Conservation (phyloP, 306 rosid species). For the Cyclanthera cordifolia region DNA sequence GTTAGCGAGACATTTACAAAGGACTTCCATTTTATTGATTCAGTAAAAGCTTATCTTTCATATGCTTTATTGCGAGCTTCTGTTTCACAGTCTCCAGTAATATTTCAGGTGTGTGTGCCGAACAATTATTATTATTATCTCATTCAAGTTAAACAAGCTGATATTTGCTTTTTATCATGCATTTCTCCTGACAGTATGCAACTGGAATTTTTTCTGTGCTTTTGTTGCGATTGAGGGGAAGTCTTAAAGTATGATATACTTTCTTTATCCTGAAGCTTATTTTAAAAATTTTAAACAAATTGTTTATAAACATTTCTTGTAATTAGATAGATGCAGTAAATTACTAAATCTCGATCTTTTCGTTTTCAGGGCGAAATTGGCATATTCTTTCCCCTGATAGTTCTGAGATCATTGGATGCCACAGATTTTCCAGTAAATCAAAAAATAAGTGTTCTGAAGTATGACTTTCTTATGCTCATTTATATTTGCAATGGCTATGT, state of each 20-base stretch:
- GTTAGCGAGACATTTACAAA: conserved; percentile 87
- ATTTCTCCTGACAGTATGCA: conserved; percentile 66
- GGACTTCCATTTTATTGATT: conserved; percentile 92
- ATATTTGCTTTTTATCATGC: conserved; percentile 17
- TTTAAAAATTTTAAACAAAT: conserved; percentile 19
- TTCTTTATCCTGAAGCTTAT: conserved; percentile 21
- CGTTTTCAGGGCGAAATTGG: conserved; percentile 96
- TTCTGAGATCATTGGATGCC: conserved; percentile 84
- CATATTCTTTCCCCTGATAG: conserved; percentile 88
- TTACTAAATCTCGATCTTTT: not conserved
- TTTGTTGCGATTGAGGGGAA: conserved; percentile 89
- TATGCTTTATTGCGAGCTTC: conserved; percentile 92
- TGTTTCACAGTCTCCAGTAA: conserved; percentile 79
- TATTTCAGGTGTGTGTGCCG: conserved; percentile 71
- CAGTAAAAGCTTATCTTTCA: conserved; percentile 99
- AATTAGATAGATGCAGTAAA: conserved; percentile 15
- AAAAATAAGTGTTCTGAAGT: conserved; percentile 91
- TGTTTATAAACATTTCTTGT: conserved; percentile 8
- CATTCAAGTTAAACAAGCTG: conserved; percentile 9
- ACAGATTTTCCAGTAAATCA: conserved; percentile 63
- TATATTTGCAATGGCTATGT: conserved; percentile 12
- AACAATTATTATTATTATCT: conserved; percentile 9
- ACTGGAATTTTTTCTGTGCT: conserved; percentile 87
- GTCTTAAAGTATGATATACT: conserved; percentile 80
- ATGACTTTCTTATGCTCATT: conserved; percentile 25